phyloP scores from a whole-genome alignment of 2,329 filamentous ascomycete genomes.

The Cephalotrichum gorgonifer region DNA sequence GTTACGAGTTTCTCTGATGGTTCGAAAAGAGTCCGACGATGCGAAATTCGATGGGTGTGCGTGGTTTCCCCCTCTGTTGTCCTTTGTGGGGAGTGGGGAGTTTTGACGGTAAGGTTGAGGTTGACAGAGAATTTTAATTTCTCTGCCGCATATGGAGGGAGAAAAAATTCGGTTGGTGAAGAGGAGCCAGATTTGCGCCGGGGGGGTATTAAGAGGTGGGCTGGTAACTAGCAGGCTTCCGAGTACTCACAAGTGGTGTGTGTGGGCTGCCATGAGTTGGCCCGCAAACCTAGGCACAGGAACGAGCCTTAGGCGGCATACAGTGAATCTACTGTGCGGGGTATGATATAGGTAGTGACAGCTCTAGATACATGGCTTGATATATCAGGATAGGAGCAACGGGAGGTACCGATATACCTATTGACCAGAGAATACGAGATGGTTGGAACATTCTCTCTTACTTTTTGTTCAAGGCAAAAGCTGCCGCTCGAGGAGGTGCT shows the following conservation, averaged over 20 bases:
- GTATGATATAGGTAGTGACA: too few species aligned
- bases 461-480: too few species aligned
- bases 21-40: not conserved
- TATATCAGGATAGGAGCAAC: too few species aligned
- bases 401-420: too few species aligned
- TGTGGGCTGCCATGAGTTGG: not conserved
- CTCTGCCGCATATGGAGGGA: not conserved
- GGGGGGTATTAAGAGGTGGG: conserved; percentile 1
- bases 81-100: conserved; percentile 1
- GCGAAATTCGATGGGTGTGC: not conserved
- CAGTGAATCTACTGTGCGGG: too few species aligned
- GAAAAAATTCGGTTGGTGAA: conserved; percentile 7
- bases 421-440: too few species aligned
- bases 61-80: not conserved
- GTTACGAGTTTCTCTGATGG: too few species aligned
- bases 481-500: too few species aligned
- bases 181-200: conserved; percentile 3
- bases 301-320: too few species aligned
- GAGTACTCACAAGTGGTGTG: too few species aligned
- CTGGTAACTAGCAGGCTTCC: not conserved
- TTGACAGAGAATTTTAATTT: conserved; percentile 5
- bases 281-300: not conserved
- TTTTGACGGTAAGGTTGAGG: conserved; percentile 3
- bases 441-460: too few species aligned
- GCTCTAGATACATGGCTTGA: too few species aligned